phyloP scores from a whole-genome alignment of 1,139 yeast species.

The Blastobotrys ciferrii region DNA sequence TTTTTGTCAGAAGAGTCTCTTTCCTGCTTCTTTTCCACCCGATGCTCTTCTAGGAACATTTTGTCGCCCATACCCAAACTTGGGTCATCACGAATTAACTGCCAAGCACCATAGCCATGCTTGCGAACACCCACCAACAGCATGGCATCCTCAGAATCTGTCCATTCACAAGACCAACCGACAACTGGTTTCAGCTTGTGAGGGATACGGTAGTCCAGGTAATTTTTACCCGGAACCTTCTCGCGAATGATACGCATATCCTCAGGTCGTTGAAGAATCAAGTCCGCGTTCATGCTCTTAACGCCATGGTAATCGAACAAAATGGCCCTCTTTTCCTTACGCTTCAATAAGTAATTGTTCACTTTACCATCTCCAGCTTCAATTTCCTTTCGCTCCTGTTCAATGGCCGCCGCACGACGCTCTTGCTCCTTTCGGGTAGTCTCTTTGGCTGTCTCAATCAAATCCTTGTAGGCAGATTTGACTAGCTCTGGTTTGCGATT shows the following conservation, averaged over 20 bases:
- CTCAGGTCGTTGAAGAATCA: slow-evolving; percentile 74
- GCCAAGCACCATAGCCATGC: slow-evolving; percentile 97
- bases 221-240: slow-evolving; percentile 57
- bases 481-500: slow-evolving; percentile 83
- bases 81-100: slow-evolving; percentile 92
- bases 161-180: slow-evolving; percentile 93
- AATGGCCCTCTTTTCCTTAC: slow-evolving; percentile 49
- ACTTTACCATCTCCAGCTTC: slow-evolving; percentile 15
- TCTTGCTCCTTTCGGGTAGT: slow-evolving; percentile 66
- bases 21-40: slow-evolving; percentile 43
- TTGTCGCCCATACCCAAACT: slow-evolving; percentile 82
- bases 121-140: slow-evolving; percentile 82
- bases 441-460: slow-evolving; percentile 59
- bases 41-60: slow-evolving; percentile 55
- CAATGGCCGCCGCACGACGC: slow-evolving; percentile 55
- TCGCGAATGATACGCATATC: slow-evolving; percentile 70
- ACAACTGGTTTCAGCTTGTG: slow-evolving; percentile 73
- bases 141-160: slow-evolving; percentile 77
- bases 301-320: slow-evolving; percentile 88
- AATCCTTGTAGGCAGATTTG: slow-evolving; percentile 70
- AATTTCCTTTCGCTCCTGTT: slow-evolving; percentile 31
- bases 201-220: slow-evolving; percentile 52
- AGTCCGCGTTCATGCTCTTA: slow-evolving; percentile 87
- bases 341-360: slow-evolving; percentile 10
- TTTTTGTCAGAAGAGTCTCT: slow-evolving; percentile 36